Evolutionary conservation across 768 basidiomycete genomes (phyloP), one percentile per base, ranked within the genome.

Genomic region (Suillus decipiens): DNA sequence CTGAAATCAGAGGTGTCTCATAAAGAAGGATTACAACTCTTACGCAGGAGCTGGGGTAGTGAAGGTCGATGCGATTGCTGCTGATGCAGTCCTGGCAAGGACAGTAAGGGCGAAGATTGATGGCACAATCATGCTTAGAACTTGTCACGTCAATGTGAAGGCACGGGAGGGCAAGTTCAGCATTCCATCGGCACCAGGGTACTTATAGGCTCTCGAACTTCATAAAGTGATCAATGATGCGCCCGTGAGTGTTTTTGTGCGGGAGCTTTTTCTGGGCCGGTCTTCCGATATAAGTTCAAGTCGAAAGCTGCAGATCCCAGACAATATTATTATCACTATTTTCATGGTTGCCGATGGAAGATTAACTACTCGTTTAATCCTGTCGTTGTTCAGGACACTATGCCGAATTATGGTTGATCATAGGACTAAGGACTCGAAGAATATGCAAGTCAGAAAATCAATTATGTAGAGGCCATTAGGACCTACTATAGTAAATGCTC

Each of bases 21-120:
- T 34, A 50, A 15, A 53, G 1, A 36, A 9, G 14, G 15, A 15
- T 28, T 24, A 61, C 3, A 51, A 5, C 41, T 36, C 74, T 64
- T 64, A 75, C 73, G 71, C 51, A 36, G 74, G 57, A 19, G 74
- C 73, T 22, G 73, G 75, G 3, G 71, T 55, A 36, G 74, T 74
- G 50, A 74, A 74, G 54, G 67, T 68, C 28, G 75, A 65, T 17
- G 66, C 66, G 31, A 65, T 14, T 1, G 72, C 63, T 28, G 73
- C 73, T 12, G 64, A 75, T 19, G 69, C 69, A 54, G 61, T 59
- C 54, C 61, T 64, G n/a, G 63, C 61, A 10, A 22, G 55, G 51
- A 65, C 63, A 39, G 55, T 64, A 41, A 73, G 62, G 43, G 70
- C 60, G 51, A 67, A 10, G 4, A 63, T 56, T 37, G 54, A 58